Conservation (phyloP, 164 flowering plant species). For the Houttuynia cordata region DNA sequence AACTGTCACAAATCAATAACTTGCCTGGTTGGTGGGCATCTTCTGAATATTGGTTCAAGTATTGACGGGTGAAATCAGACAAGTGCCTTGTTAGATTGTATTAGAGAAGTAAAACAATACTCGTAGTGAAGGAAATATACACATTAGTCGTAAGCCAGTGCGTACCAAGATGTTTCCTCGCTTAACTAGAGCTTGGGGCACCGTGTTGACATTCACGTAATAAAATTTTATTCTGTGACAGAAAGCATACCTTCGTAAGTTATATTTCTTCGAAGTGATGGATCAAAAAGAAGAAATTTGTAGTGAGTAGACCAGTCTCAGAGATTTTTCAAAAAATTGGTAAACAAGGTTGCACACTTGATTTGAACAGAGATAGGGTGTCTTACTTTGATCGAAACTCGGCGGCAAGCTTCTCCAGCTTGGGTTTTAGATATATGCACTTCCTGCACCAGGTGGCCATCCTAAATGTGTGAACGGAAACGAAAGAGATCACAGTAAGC, state of each 20-base stretch:
- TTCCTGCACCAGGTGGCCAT: slow-evolving; percentile 95
- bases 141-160: neutral
- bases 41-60: slow-evolving; percentile 31
- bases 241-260: neutral
- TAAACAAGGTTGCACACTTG: no score
- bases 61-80: neutral
- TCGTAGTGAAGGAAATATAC: no score
- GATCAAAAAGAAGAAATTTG: no score
- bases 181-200: slow-evolving; percentile 76
- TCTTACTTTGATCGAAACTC: slow-evolving; percentile 62
- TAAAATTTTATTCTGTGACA: slow-evolving; percentile 50
- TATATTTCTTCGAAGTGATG: no score
- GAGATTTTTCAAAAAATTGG: no score
- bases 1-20: neutral
- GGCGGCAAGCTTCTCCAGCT: slow-evolving; percentile 85
- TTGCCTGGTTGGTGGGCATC: slow-evolving; percentile 97
- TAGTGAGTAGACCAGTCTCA: no score
- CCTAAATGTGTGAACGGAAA: slow-evolving; percentile 23
- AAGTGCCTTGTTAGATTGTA: neutral
- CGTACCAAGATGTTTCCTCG: slow-evolving; percentile 86
- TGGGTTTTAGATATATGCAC: slow-evolving; percentile 94
- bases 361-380: neutral
- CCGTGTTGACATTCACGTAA: slow-evolving; percentile 86
- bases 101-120: neutral
- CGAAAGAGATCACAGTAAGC: neutral